These are phyloP conservation scores for Globisporangium abappressorium DNA, from an alignment of 352 stramenopile species.

Conservation along the genomic window DNA sequence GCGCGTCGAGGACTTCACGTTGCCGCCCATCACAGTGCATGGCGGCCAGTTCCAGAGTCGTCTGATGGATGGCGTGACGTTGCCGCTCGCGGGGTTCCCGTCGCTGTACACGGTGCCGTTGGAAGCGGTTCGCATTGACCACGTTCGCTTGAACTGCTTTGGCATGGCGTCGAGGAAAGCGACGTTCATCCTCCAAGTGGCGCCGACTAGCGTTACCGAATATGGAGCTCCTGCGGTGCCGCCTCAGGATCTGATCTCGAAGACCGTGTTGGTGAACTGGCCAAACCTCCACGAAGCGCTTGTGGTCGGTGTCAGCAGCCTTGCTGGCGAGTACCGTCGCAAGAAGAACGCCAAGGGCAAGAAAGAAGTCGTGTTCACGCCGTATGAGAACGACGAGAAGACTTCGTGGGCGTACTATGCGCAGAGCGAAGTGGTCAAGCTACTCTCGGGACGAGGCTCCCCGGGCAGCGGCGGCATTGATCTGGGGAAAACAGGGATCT, in stretches of 20 bases:
- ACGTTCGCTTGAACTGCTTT: slow-evolving; percentile 93
- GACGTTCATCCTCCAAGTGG: slow-evolving; percentile 68
- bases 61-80: slow-evolving; percentile 65
- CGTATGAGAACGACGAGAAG: slow-evolving; percentile 51
- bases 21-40: slow-evolving; percentile 43
- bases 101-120: slow-evolving; percentile 66
- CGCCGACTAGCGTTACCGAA: slow-evolving; percentile 23
- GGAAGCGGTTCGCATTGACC: slow-evolving; percentile 51
- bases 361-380: slow-evolving; percentile 37
- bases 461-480: slow-evolving; percentile 91
- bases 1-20: slow-evolving; percentile 46
- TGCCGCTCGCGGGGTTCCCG: slow-evolving; percentile 76
- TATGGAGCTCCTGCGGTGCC: slow-evolving; percentile 21
- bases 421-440: slow-evolving; percentile 59
- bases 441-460: slow-evolving; percentile 69
- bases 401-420: slow-evolving; percentile 66
- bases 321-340: slow-evolving; percentile 59
- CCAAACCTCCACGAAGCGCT: slow-evolving; percentile 97
- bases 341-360: slow-evolving; percentile 19
- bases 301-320: slow-evolving; percentile 74
- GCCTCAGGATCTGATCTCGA: slow-evolving; percentile 48
- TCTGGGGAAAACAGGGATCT: slow-evolving; percentile 84
- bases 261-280: slow-evolving; percentile 95
- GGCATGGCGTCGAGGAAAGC: slow-evolving; percentile 84
- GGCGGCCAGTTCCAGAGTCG: slow-evolving; percentile 69